A percentile compares a stretch with the other conserved stretches of the same genome.
Conservation (phyloP, 2,329 filamentous ascomycete genomes). For the Neonectria punicea region DNA sequence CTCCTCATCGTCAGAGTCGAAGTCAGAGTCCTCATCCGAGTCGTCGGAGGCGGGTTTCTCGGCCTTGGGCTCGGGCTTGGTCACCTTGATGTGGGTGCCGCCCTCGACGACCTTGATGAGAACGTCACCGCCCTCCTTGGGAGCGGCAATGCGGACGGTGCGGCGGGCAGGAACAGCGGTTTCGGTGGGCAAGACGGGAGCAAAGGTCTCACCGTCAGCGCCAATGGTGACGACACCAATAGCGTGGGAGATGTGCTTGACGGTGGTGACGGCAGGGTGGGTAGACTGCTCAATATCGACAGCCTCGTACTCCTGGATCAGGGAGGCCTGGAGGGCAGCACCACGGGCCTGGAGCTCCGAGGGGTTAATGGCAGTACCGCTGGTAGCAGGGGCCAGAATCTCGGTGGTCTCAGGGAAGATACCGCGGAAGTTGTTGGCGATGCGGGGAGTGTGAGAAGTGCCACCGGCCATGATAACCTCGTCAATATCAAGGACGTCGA, state of each 20-base stretch:
- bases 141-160: constrained; percentile 79
- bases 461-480: constrained; percentile 95
- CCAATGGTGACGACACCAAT: constrained; percentile 83
- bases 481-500: constrained; percentile 92
- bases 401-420: constrained; percentile 85
- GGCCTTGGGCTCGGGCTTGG: constrained; percentile 82
- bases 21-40: constrained; percentile 71
- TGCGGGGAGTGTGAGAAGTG: constrained; percentile 91
- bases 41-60: constrained; percentile 76
- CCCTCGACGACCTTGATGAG: constrained; percentile 91
- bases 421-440: constrained; percentile 80
- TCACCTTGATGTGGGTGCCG: constrained; percentile 90
- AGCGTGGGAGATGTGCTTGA: constrained; percentile 88
- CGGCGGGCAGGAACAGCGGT: constrained; percentile 91
- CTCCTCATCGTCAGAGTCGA: constrained; percentile 79
- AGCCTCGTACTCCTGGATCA: constrained; percentile 93
- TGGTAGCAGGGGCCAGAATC: constrained; percentile 86
- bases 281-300: constrained; percentile 96
- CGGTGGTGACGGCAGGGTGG: constrained; percentile 93
- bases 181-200: constrained; percentile 83
- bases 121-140: constrained; percentile 86
- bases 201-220: constrained; percentile 74
- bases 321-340: constrained; percentile 92
- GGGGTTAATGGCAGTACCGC: constrained; percentile 84
- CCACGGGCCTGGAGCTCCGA: constrained; percentile 89